A percentile compares a stretch with the other conserved stretches of the same genome.
These are phyloP conservation scores for Metschnikowia noctiluminum DNA, from an alignment of 805 yeast genomes.

Conservation along the genomic window DNA sequence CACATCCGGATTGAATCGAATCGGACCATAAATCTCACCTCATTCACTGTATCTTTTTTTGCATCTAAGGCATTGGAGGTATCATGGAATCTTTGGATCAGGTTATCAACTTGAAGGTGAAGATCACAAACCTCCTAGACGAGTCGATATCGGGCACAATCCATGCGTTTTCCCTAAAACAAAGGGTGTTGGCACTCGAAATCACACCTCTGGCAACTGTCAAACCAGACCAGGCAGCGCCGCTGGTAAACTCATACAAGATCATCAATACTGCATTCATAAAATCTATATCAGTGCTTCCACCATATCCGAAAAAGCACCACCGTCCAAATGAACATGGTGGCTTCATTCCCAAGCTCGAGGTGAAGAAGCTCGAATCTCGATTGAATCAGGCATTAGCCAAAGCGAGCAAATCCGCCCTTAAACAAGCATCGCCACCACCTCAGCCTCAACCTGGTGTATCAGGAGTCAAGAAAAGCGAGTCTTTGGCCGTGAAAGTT, in stretches of 20 bases:
- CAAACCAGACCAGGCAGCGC: constrained; percentile 3
- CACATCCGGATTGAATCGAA: not conserved
- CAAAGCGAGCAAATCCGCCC: constrained; percentile 1
- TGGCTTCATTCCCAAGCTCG: constrained; percentile 9
- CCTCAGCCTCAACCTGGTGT: not conserved
- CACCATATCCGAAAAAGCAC: constrained; percentile 31
- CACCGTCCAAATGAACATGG: constrained; percentile 20
- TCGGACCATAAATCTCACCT: not conserved
- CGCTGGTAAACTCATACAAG: constrained; percentile 34
- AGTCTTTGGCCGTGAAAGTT: constrained; percentile 23
- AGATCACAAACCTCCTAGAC: constrained; percentile 58
- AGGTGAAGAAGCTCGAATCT: constrained; percentile 9
- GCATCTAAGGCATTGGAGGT: not conserved
- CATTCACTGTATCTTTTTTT: not conserved
- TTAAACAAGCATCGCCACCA: not conserved
- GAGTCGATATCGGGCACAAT: constrained; percentile 57
- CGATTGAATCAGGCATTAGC: constrained; percentile 7
- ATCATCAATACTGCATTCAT: constrained; percentile 57
- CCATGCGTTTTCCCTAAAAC: constrained; percentile 54
- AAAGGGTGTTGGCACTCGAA: constrained; percentile 41
- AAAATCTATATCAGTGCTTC: constrained; percentile 44
- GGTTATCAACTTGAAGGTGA: constrained; percentile 40
- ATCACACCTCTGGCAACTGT: constrained; percentile 7
- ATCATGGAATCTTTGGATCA: constrained; percentile 18
- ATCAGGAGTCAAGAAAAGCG: constrained; percentile 4